Conservation (phyloP, 176 grass and related monocot species). For the Phyllostachys edulis region DNA sequence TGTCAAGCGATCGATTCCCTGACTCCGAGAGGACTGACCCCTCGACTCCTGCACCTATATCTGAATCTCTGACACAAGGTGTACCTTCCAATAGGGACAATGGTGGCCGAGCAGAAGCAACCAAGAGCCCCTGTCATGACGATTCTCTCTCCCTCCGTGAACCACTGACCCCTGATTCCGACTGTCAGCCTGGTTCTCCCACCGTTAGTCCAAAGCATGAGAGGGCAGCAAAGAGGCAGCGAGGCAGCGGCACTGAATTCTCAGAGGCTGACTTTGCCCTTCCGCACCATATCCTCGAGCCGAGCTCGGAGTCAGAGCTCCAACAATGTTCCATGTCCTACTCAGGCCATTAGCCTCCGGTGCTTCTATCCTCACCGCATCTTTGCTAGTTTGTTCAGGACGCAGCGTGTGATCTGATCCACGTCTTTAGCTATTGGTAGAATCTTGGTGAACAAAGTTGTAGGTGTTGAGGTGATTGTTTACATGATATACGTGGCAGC, state of each 20-base stretch:
- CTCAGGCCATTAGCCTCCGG: constrained; percentile 29
- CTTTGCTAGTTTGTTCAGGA: constrained; percentile 21
- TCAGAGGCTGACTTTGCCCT: constrained; percentile 49
- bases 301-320: constrained; percentile 67
- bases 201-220: constrained; percentile 51
- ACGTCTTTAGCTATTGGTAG: constrained; percentile 21
- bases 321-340: constrained; percentile 53
- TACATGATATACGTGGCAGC: constrained; percentile 36
- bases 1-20: constrained; percentile 40
- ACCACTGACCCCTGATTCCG: constrained; percentile 83
- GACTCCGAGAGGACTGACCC: constrained; percentile 83
- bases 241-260: constrained; percentile 24
- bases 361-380: background rate
- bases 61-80: constrained; percentile 58
- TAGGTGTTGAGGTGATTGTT: constrained; percentile 37
- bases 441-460: constrained; percentile 38
- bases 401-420: constrained; percentile 24
- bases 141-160: constrained; percentile 44
- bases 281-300: constrained; percentile 64
- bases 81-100: constrained; percentile 40
- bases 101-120: constrained; percentile 30
- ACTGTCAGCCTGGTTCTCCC: constrained; percentile 54
- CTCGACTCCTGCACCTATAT: constrained; percentile 67
- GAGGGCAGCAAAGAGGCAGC: constrained; percentile 53
- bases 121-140: constrained; percentile 54